Evolutionary conservation across 2,329 filamentous ascomycete genomes (phyloP).

Genomic region (Nigrograna mackinnonii): DNA sequence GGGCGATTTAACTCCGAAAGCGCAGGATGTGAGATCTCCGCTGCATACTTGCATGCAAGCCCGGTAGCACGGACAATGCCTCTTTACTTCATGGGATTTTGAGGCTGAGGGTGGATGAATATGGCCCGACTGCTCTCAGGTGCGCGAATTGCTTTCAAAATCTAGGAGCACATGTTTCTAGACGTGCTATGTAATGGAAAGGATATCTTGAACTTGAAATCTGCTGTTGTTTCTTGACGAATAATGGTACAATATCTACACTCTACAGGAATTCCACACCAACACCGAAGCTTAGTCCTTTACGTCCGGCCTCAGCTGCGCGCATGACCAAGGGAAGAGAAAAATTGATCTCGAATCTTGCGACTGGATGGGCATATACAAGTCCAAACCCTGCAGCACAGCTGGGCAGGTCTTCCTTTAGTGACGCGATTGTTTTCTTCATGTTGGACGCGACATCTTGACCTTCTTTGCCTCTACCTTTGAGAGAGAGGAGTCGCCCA

Average conservation of each 20-base stretch:
- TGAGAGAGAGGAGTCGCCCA: constrained; percentile 79
- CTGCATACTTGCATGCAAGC: too few relatives aligned
- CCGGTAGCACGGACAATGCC: too few relatives aligned
- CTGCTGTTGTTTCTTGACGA: not conserved
- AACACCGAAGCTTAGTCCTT: constrained; percentile 93
- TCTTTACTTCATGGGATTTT: not conserved
- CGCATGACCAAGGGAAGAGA: constrained; percentile 82
- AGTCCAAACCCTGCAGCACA: constrained; percentile 85
- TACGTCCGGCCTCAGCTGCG: constrained; percentile 82
- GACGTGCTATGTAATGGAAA: not conserved
- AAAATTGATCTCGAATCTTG: constrained; percentile 95
- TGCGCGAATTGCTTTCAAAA: not conserved
- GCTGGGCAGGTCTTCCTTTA: constrained; percentile 78
- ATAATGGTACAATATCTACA: constrained; percentile 24
- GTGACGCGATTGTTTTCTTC: constrained; percentile 66
- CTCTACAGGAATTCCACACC: constrained; percentile 92
- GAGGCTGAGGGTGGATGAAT: not conserved
- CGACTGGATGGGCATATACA: constrained; percentile 92
- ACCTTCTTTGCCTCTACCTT: constrained; percentile 49
- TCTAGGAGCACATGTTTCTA: not conserved
- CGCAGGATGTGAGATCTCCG: too few relatives aligned
- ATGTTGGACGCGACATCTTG: constrained; percentile 60
- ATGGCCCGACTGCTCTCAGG: not conserved
- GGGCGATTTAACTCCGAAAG: too few relatives aligned
- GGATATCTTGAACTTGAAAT: not conserved